A percentile compares a stretch with the other conserved stretches of the same genome.
Conservation (phyloP, 768 basidiomycete species). For the Mycena floridula region DNA sequence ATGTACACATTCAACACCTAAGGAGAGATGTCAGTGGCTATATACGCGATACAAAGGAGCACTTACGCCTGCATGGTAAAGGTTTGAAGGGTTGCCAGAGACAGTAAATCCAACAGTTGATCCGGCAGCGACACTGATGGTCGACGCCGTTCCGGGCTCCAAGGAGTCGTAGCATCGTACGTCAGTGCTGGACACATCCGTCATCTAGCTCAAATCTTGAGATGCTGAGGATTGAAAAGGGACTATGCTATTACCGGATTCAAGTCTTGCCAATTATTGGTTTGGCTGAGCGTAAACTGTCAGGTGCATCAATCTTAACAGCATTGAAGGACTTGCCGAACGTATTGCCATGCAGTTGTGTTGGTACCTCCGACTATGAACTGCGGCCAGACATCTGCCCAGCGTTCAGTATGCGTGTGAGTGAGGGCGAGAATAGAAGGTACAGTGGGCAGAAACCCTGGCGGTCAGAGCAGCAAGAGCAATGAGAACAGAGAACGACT, state of each 20-base stretch:
- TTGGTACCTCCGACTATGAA: conserved; percentile 5
- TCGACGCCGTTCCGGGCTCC: conserved; percentile 32
- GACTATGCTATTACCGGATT: conserved; percentile 2
- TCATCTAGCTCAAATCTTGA: background rate
- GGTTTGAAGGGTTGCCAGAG: conserved; percentile 25
- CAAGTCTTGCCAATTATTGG: conserved; percentile 10
- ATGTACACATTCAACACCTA: conserved; percentile 24
- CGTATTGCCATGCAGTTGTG: conserved; percentile 7
- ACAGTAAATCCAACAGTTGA: conserved; percentile 34
- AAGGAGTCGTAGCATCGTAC: conserved; percentile 41
- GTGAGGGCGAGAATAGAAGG: background rate
- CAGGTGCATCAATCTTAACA: too few species aligned
- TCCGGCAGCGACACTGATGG: conserved; percentile 39
- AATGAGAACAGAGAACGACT: too few species aligned
- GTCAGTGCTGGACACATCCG: conserved; percentile 36
- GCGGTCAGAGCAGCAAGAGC: too few species aligned
- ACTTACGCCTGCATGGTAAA: conserved; percentile 42
- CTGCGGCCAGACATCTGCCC: conserved; percentile 8
- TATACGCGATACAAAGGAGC: background rate
- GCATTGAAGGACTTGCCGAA: too few species aligned
- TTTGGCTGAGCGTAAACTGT: too few species aligned
- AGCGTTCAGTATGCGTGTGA: background rate
- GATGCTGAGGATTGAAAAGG: background rate
- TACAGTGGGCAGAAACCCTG: conserved; percentile 8
- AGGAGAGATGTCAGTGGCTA: background rate